Conservation (phyloP, 2,329 filamentous ascomycete genomes). For the Pseudogymnoascus sp. region DNA sequence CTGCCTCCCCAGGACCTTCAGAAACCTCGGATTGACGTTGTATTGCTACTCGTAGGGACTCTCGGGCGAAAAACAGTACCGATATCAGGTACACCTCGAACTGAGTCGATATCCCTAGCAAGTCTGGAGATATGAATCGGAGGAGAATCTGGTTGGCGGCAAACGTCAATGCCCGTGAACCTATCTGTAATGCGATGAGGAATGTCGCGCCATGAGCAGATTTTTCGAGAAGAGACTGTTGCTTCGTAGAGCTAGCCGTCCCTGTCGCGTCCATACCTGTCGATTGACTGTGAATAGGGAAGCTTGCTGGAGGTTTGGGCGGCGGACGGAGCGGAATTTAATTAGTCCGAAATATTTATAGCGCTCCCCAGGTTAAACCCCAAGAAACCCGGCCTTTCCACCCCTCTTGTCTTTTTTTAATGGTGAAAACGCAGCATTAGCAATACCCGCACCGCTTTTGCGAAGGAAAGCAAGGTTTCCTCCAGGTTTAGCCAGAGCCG, state of each 20-base stretch:
- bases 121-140: conserved; percentile 75
- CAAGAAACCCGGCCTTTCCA: conserved; percentile 51
- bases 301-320: conserved; percentile 1
- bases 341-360: neutral
- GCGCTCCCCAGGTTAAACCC: conserved; percentile 19
- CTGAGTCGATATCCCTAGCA: conserved; percentile 81
- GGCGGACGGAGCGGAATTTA: neutral
- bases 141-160: conserved; percentile 85
- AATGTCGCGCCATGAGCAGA: conserved; percentile 63
- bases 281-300: conserved; percentile 1
- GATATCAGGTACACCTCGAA: conserved; percentile 90
- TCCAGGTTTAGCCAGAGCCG: conserved; percentile 25
- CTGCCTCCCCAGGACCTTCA: conserved; percentile 16
- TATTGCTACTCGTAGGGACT: conserved; percentile 84
- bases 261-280: conserved; percentile 10
- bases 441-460: conserved; percentile 20
- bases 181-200: conserved; percentile 80
- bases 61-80: conserved; percentile 88
- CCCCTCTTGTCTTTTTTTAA: conserved; percentile 64
- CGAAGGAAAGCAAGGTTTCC: conserved; percentile 19
- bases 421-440: conserved; percentile 58
- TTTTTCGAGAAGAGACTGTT: conserved; percentile 13
- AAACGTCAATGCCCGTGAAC: conserved; percentile 85
- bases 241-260: neutral
- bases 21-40: conserved; percentile 61